Base-by-base conservation (phyloP, 441 rosid species). In the Brassica balearica region DNA sequence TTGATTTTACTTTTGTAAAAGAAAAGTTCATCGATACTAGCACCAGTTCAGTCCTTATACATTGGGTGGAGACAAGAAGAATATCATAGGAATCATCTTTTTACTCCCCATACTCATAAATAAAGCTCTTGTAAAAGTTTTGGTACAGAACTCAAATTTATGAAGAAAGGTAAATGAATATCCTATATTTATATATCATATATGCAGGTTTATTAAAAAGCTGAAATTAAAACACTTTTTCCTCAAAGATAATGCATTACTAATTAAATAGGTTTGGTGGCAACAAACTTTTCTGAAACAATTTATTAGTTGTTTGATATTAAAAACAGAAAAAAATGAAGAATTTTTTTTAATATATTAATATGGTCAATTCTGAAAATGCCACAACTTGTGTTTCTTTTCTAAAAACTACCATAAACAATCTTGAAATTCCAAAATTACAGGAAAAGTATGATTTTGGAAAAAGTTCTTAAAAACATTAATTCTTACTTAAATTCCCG, bases 71-170 rank as follows among this genome's bases (percentile, higher is more conserved):
- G 76, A 75, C 80, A 75, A 59, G 80, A 65, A 34, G 73, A 80
- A 75, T 75, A 75, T 80, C 69, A 58, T 65, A 80, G 63, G 79
- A 80, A 69, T 55, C 72, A 74, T 74, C 79, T 70, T 65, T 62
- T 29, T 69, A 19, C 19, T 19, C 19, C 19, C 19, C 19, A 19
- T 19, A 19, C 19, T 19, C 19, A 19, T 19, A 19, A 19, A 19
- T 53, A 53, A 63, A 62, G 67, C 12, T 61, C n/a, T 62, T 79
- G 36, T 60, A 51, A 48, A 79, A 68, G 69, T 63, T 65, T 68
- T 62, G 53, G 19, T n/a, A 62, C 53, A 68, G 3, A 79, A 74
- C 60, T 74, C 67, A 68, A 22, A 43, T 63, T 41, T 55, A 38
- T 8, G 48, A 8, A 19, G 3, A 69, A 12, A 22, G 11, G 5